Evolutionary conservation across 225 moss, liverwort and hornwort genomes (phyloP).

Genomic region (Polytrichum commune): DNA sequence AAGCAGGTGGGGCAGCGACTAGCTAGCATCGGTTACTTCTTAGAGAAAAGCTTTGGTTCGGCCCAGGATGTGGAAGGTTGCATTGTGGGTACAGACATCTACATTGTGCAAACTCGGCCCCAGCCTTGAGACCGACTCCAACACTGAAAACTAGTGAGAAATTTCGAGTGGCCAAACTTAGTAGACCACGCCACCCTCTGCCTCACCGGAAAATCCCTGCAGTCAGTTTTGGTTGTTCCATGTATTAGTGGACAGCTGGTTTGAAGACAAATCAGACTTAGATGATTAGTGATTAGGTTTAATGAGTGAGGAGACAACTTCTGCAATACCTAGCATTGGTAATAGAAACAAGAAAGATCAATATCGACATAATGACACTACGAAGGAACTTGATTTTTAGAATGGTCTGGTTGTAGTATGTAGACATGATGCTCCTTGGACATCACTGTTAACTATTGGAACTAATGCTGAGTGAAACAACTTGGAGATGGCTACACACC

Average conservation of each 20-base stretch:
- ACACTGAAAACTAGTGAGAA: background rate
- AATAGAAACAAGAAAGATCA: too few species aligned
- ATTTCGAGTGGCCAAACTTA: background rate
- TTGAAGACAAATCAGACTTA: background rate
- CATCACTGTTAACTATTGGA: too few species aligned
- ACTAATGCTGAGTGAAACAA: too few species aligned
- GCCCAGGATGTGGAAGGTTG: conserved; percentile 54
- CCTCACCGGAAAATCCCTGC: background rate
- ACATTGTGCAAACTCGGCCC: conserved; percentile 50
- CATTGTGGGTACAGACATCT: conserved; percentile 39
- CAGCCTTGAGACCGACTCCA: conserved; percentile 27
- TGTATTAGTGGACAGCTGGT: background rate
- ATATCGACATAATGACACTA: too few species aligned
- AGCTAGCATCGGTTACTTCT: conserved; percentile 38
- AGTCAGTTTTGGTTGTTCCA: background rate
- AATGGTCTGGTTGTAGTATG: too few species aligned
- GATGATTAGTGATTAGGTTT: too few species aligned
- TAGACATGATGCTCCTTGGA: too few species aligned
- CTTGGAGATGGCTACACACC: too few species aligned
- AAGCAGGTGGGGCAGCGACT: conserved; percentile 31
- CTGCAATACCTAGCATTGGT: too few species aligned
- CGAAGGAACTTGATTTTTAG: too few species aligned
- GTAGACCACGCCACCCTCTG: too few species aligned
- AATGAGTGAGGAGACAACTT: too few species aligned
- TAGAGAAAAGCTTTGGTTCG: conserved; percentile 41